phyloP scores from a whole-genome alignment of 129 eudicot species.

The Pseudognaphalium luteoalbum region DNA sequence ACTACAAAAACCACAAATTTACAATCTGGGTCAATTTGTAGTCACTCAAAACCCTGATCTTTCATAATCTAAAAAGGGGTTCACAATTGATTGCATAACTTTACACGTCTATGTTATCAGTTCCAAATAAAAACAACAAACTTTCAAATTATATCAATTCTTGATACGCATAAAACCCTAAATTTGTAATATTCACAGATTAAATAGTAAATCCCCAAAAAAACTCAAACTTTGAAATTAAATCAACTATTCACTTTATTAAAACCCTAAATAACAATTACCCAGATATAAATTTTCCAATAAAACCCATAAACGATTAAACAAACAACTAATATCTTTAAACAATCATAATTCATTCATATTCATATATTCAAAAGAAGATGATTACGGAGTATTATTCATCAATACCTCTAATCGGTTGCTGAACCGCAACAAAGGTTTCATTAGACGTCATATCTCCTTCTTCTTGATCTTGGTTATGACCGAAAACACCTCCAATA shows the following conservation, averaged over 20 bases:
- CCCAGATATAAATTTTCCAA: not conserved
- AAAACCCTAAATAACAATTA: not conserved
- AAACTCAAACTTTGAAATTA: slow-evolving; percentile 4
- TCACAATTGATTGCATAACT: too few species aligned
- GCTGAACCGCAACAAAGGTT: slow-evolving; percentile 24
- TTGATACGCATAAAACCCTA: not conserved
- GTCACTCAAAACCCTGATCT: not conserved
- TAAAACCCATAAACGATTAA: not conserved
- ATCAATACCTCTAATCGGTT: slow-evolving; percentile 20
- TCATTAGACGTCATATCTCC: slow-evolving; percentile 39
- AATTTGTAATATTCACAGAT: not conserved
- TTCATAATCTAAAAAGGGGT: not conserved
- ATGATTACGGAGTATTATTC: too few species aligned
- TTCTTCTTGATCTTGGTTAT: slow-evolving; percentile 27
- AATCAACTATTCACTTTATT: not conserved
- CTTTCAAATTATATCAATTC: not conserved
- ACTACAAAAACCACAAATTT: too few species aligned
- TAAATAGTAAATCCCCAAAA: not conserved
- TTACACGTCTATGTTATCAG: too few species aligned
- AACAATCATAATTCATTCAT: not conserved
- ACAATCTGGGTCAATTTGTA: not conserved
- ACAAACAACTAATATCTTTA: not conserved
- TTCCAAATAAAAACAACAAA: not conserved
- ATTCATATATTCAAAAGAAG: not conserved
- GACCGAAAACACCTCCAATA: slow-evolving; percentile 72